A percentile compares a stretch with the other conserved stretches of the same genome.
Conservation (phyloP, 805 yeast genomes). For the Ogataea haglerorum region DNA sequence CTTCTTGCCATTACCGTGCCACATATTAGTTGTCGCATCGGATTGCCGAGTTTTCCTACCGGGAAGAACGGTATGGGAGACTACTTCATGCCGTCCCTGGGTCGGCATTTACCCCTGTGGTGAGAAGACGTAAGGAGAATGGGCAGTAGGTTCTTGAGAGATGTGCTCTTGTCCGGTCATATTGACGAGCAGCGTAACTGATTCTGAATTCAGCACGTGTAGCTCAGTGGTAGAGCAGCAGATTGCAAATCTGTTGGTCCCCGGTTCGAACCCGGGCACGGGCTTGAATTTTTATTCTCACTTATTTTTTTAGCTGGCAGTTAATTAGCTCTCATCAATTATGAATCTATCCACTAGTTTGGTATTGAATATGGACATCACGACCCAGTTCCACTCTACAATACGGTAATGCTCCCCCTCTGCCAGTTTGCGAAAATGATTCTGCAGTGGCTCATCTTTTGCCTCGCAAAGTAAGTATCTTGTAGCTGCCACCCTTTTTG, state of each 20-base stretch:
- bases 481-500: conserved; percentile 15
- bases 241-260: conserved; percentile 99
- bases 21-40: no score
- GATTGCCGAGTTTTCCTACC: no score
- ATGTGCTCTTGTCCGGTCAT: background rate
- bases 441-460: conserved; percentile 33
- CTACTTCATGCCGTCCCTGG: no score
- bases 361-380: conserved; percentile 51
- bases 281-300: conserved; percentile 42
- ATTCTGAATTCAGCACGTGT: conserved; percentile 32
- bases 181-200: background rate
- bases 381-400: conserved; percentile 66
- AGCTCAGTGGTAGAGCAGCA: conserved; percentile 99
- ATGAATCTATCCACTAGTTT: conserved; percentile 22
- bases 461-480: conserved; percentile 23
- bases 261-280: conserved; percentile 93
- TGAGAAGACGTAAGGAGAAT: no score
- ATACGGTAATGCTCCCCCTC: conserved; percentile 30
- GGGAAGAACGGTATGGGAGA: no score
- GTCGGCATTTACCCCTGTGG: no score
- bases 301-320: background rate
- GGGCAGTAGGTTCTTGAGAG: background rate
- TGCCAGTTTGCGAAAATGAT: conserved; percentile 27
- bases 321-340: conserved; percentile 12
- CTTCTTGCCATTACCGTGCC: background rate